Conservation (phyloP, 139 green algal species). For the Chlamydomonas sphaeroides region DNA sequence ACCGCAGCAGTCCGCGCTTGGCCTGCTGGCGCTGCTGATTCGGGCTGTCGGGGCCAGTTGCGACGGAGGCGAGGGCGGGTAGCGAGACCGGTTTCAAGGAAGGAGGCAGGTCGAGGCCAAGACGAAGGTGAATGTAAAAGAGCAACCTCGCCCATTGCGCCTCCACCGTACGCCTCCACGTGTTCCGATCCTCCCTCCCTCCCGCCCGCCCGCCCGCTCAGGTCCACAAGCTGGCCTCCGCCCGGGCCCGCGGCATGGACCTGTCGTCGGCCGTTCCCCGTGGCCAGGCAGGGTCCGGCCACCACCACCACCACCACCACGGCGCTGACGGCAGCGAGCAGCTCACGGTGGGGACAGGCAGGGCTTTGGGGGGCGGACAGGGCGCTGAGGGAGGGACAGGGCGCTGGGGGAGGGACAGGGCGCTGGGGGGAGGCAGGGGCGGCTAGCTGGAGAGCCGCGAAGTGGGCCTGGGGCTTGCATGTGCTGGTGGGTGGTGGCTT, state of each 20-base stretch:
- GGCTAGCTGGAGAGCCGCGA: too few relatives aligned
- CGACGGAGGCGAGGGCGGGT: too few relatives aligned
- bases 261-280: not conserved
- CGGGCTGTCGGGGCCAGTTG: too few relatives aligned
- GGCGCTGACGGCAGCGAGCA: constrained; percentile 29
- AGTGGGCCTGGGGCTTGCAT: not conserved
- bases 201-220: not conserved
- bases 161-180: too few relatives aligned
- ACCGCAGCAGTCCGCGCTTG: too few relatives aligned
- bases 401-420: not conserved
- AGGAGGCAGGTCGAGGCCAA: too few relatives aligned
- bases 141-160: too few relatives aligned
- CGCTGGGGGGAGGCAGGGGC: not conserved
- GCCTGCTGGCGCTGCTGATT: too few relatives aligned
- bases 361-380: not conserved
- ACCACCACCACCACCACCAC: not conserved
- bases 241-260: constrained; percentile 7
- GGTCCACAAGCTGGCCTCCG: constrained; percentile 12
- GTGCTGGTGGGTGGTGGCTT: too few relatives aligned
- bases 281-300: not conserved
- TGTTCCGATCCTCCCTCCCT: not conserved
- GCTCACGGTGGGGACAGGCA: constrained; percentile 16
- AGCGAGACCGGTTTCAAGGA: not conserved
- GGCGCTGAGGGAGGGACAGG: too few relatives aligned
- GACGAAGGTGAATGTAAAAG: not conserved